These are phyloP conservation scores for Crucibulum laeve DNA, from an alignment of 768 basidiomycete genomes.

Conservation along the genomic window DNA sequence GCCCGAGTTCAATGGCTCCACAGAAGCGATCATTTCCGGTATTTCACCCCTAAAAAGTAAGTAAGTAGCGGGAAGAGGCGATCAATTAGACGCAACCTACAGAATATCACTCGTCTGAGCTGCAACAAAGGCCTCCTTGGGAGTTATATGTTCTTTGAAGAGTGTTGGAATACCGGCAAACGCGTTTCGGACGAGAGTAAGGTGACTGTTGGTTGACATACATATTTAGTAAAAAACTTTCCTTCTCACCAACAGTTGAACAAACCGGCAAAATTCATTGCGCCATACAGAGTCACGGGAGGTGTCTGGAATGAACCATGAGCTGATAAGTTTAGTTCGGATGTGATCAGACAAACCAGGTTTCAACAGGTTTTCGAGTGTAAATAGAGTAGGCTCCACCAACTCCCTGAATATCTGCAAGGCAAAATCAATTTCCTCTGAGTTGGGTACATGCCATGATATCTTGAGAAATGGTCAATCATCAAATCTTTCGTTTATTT, in stretches of 20 bases:
- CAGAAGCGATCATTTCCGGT: slow-evolving; percentile 70
- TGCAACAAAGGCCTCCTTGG: slow-evolving; percentile 40
- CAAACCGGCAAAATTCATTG: slow-evolving; percentile 81
- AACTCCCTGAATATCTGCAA: slow-evolving; percentile 64
- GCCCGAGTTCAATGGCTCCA: slow-evolving; percentile 58
- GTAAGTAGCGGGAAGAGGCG: background rate
- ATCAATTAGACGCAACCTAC: slow-evolving; percentile 32
- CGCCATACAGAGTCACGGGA: slow-evolving; percentile 64
- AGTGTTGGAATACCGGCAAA: slow-evolving; percentile 73
- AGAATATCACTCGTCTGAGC: slow-evolving; percentile 60
- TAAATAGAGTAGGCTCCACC: slow-evolving; percentile 56
- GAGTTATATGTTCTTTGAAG: slow-evolving; percentile 45
- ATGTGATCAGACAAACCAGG: slow-evolving; percentile 31
- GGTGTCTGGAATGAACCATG: slow-evolving; percentile 25
- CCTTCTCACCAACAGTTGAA: slow-evolving; percentile 6
- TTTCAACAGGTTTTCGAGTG: slow-evolving; percentile 53
- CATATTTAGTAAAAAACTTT: background rate
- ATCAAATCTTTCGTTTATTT: background rate
- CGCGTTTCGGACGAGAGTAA: slow-evolving; percentile 70
- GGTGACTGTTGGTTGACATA: slow-evolving; percentile 35
- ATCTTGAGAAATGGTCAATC: slow-evolving; percentile 32
- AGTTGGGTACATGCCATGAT: slow-evolving; percentile 74
- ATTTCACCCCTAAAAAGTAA: slow-evolving; percentile 53
- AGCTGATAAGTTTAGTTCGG: slow-evolving; percentile 3
- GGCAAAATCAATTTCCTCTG: slow-evolving; percentile 71